Conservation (phyloP, 2,329 filamentous ascomycete species). For the Didymellaceae sp. region DNA sequence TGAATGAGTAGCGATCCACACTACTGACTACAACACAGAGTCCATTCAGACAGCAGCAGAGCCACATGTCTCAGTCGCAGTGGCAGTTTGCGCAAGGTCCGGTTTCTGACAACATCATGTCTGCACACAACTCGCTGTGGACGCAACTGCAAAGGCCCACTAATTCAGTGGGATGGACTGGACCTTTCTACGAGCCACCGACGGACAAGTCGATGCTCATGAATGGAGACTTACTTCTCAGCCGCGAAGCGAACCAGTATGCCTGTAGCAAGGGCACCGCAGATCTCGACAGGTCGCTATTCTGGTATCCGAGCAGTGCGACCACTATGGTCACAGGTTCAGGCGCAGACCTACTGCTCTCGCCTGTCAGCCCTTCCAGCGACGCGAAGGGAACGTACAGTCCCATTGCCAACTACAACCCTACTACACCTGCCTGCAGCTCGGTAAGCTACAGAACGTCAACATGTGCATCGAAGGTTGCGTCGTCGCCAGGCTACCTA, state of each 20-base stretch:
- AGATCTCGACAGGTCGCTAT: background rate
- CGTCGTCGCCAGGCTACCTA: background rate
- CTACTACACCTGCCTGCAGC: conserved; percentile 6
- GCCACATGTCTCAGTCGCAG: conserved; percentile 2
- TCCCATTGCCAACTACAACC: conserved; percentile 14
- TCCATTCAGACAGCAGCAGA: conserved; percentile 14
- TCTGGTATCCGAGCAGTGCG: background rate
- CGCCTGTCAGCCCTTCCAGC: conserved; percentile 31
- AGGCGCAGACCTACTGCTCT: conserved; percentile 21
- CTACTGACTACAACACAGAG: conserved; percentile 13
- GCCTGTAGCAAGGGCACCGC: conserved; percentile 11
- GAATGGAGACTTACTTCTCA: conserved; percentile 20
- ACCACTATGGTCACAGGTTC: conserved; percentile 10
- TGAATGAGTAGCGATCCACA: too few relatives aligned
- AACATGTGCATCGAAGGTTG: background rate
- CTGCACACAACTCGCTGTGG: background rate
- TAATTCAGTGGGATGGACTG: background rate
- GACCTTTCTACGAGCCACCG: conserved; percentile 10
- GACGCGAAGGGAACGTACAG: conserved; percentile 14
- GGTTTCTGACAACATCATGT: background rate
- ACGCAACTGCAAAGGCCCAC: background rate
- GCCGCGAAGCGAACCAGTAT: conserved; percentile 6
- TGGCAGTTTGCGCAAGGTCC: conserved; percentile 14
- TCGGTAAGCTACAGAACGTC: conserved; percentile 9
- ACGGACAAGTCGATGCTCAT: conserved; percentile 5